These are phyloP conservation scores for Apiotrichum veenhuisii DNA, from an alignment of 1,284 basidiomycete species.

Conservation along the genomic window DNA sequence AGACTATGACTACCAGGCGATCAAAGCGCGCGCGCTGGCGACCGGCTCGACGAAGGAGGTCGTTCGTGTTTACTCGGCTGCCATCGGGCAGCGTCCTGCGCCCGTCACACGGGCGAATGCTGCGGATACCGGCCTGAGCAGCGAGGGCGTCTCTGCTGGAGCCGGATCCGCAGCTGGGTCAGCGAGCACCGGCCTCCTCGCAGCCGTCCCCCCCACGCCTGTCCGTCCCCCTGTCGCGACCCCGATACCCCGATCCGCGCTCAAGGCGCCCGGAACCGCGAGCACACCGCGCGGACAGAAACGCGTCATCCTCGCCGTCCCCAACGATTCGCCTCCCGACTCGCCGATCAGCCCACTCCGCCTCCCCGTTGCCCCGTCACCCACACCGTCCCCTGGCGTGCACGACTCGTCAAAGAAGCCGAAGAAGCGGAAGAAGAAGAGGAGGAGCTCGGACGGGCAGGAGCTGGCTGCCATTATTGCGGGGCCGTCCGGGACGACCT, in stretches of 20 bases:
- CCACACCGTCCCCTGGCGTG: background rate
- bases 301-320: constrained; percentile 11
- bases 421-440: background rate
- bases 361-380: background rate
- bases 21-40: constrained; percentile 27
- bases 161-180: background rate
- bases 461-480: background rate
- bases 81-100: constrained; percentile 7
- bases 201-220: constrained; percentile 3
- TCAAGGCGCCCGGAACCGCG: constrained; percentile 3
- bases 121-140: no score
- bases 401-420: background rate
- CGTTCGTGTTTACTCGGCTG: constrained; percentile 18
- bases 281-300: constrained; percentile 11
- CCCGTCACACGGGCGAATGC: background rate
- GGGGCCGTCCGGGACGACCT: background rate
- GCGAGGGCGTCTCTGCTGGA: no score
- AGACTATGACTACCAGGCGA: constrained; percentile 33
- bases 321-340: constrained; percentile 6
- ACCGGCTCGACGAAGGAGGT: constrained; percentile 12
- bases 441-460: background rate
- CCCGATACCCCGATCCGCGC: constrained; percentile 9
- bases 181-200: background rate
- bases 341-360: constrained; percentile 3
- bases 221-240: background rate